These are phyloP conservation scores for Aspergillus carbonarius DNA, from an alignment of 2,329 filamentous ascomycete species.

Conservation along the genomic window DNA sequence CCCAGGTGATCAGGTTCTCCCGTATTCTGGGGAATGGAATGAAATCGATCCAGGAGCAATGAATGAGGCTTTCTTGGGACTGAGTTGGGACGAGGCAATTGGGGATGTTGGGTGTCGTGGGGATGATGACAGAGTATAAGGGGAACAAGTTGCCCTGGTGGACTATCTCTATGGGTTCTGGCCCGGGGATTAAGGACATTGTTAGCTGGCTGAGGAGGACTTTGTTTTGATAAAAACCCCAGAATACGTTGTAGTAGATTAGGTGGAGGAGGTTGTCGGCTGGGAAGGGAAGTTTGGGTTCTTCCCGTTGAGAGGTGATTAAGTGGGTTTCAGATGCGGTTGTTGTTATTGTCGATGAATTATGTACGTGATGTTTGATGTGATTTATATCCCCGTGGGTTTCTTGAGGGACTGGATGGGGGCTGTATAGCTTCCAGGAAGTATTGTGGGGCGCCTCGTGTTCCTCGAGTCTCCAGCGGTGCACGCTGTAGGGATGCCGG, in stretches of 20 bases:
- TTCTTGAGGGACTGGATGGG: too few species aligned
- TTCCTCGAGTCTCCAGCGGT: conserved; percentile 14
- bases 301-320: background rate
- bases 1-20: conserved; percentile 18
- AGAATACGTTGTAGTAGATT: conserved; percentile 29
- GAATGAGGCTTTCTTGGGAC: conserved; percentile 15
- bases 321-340: background rate
- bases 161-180: background rate
- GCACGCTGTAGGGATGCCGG: conserved; percentile 3
- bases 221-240: conserved; percentile 23
- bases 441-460: background rate
- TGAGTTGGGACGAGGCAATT: conserved; percentile 13
- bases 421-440: too few species aligned
- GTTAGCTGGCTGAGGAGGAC: conserved; percentile 15
- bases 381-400: too few species aligned
- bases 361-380: background rate
- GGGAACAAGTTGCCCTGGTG: conserved; percentile 5
- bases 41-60: conserved; percentile 21
- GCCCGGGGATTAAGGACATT: background rate
- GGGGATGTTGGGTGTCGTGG: conserved; percentile 9
- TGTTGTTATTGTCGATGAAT: background rate
- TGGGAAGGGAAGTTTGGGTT: background rate
- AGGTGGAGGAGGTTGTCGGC: conserved; percentile 26
- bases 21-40: conserved; percentile 20
- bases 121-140: conserved; percentile 4